Base-by-base conservation (phyloP, 768 basidiomycete species). In the Boletus subcaerulescens region DNA sequence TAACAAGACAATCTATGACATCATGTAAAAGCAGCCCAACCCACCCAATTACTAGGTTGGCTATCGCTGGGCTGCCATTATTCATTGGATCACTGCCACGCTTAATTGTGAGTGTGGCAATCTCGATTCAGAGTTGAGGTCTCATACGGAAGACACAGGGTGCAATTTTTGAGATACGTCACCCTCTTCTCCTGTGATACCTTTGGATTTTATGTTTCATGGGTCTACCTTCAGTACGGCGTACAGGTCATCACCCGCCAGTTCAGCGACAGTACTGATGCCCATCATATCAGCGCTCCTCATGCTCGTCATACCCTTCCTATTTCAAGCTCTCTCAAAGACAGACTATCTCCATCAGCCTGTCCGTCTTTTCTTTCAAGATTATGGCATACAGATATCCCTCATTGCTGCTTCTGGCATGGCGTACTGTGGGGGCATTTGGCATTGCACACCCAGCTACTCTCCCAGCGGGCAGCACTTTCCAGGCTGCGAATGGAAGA, bases 201-300 rank as follows among this genome's bases (percentile, higher is more conserved):
- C 0, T 95, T 94, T 61, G 92, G 93, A 2, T 95, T 93, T 71
- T 95, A 93, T 68, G 91, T 95, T 2, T 87, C 89, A 89, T 82
- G n/a, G n/a, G 90, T 91, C 1, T 93, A 92, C 62, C 78, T 91
- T 7, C 91, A 96, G 72, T 95, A 95, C 58, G 92, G 92, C 32
- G 82, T 92, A 14, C 93, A 94, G 71, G 83, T 93, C 20, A 74
- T 89, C 55, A 89, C 86, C 2, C 80, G 89, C 39, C 89, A 93
- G 63, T 84, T 93, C 49, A 53, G 55, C 6, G 56, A 67, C 46
- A 67, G 59, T 4, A 64, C 66, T 8, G 74, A 81, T 22, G 82
- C 84, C 41, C 17, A 82, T 87, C 61, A 87, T 89, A 57, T 78
- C 93, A 35, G 89, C 91, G 2, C 67, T 93, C 17, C 66, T 92